phyloP scores from a whole-genome alignment of 2,329 filamentous ascomycete genomes.

The Scortechinia acanthostroma region DNA sequence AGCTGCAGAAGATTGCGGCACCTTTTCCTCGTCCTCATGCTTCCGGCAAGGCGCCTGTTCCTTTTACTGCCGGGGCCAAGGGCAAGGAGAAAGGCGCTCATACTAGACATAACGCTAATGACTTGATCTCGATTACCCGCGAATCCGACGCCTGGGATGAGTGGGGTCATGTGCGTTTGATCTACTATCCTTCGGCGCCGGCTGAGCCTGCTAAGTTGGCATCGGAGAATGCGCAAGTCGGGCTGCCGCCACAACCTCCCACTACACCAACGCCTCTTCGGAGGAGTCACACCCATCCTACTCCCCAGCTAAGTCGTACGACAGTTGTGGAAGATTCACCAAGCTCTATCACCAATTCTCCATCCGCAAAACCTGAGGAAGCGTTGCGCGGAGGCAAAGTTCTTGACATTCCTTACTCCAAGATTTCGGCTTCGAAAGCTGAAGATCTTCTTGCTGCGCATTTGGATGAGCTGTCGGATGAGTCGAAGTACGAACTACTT shows the following conservation, averaged over 20 bases:
- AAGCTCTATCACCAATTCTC: not conserved
- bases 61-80: conserved; percentile 49
- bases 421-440: conserved; percentile 41
- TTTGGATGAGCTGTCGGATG: conserved; percentile 60
- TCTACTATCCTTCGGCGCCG: not conserved
- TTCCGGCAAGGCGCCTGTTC: conserved; percentile 27
- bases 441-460: conserved; percentile 47
- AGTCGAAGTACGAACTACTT: conserved; percentile 76
- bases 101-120: conserved; percentile 52
- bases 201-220: not conserved
- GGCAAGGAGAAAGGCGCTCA: conserved; percentile 61
- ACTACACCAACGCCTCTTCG: not conserved
- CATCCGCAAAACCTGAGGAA: not conserved
- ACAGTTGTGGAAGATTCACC: not conserved
- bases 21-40: conserved; percentile 60
- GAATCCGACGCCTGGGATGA: conserved; percentile 24
- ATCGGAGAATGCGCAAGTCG: not conserved
- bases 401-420: conserved; percentile 55
- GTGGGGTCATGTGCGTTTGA: not conserved
- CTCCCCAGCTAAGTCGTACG: not conserved
- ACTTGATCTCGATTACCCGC: conserved; percentile 70
- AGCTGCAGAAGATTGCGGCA: conserved; percentile 74
- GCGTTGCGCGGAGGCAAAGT: not conserved
- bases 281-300: not conserved
- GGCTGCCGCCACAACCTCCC: not conserved